Evolutionary conservation across 768 basidiomycete species (phyloP), one percentile per base, ranked within the genome.

Genomic region (Candolleomyces efflorescens): DNA sequence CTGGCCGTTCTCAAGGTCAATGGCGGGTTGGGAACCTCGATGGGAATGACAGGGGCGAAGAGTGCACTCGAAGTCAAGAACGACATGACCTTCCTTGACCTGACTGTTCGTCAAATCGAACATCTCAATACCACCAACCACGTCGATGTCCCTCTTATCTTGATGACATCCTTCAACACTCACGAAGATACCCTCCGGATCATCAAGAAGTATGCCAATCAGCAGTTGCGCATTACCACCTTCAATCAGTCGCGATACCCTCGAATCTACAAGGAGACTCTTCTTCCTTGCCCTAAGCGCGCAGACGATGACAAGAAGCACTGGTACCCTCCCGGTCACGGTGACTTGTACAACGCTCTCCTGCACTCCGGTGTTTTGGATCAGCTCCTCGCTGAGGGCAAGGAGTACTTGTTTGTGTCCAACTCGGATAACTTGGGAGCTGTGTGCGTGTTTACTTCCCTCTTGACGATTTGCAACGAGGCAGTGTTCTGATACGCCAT

Each of bases 161-260:
- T 98, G 68, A 96, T 97, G 96, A 97, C 94, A 68, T 96, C 93
- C 56, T 98, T 98, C 82, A 96, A 96, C 80, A 98, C 95, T 18
- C 91, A 94, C 71, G 92, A 97, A 38, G 94, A 98, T 72, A 96
- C 95, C 51, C 85, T 92, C 61, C 89, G 92, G 63, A 92, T 97
- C 81, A 93, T 95, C 75, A 93, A 97, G 73, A 97, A 96, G 77
- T 97, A 97, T 72, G 86, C 88, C 52, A 91, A 94, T 77, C 94
- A 95, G 77, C 92, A 94, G 68, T 83, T 97, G 68, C 90, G 91
- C 71, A 93, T 96, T 74, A 87, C 87, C 53, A 87, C 86, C 59
- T 94, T 95, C 80, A 92, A 92, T 73, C 95, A 97, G 76, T 94
- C 93, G 17, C 83, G 92, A 65, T 97, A 94, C 74, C 96, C 95